Evolutionary conservation across 805 yeast species (phyloP), one percentile per base, ranked within the genome.

Genomic region (Sungouiella thailandica): DNA sequence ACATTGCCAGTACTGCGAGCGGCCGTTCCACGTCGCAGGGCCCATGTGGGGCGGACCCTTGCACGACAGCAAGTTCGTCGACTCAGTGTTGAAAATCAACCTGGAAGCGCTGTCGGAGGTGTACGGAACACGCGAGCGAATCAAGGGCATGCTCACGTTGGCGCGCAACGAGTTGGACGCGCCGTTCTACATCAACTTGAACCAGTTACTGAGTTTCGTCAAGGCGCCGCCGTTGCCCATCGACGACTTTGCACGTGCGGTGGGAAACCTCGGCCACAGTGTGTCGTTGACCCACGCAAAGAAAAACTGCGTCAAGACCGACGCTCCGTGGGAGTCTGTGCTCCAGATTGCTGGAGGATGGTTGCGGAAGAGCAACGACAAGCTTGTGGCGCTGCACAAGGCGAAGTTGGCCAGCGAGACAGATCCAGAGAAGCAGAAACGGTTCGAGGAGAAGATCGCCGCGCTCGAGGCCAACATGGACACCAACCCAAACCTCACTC

Each of bases 21-120:
- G 66, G 38, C 70, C 76, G 2, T 75, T 76, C 55, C 95, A 85
- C 53, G 55, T 93, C 23, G 88, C 90, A 6, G 99, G 99, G 4
- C 99, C 99, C 40, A 84, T 93, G 96, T 93, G 95, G 84, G 88
- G 79, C 8, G 95, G 88, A 0, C 66, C 72, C 5, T 58, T 93
- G 37, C 97, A 90, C 51, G 73, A 82, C 51, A 53, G 57, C 17
- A 76, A 71, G 13, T 93, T 90, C 49, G 67, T 90, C 27, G 67
- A 75, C 17, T 74, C 67, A 44, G 70, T 89, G 29, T 67, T 86
- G 35, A 65, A 69, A n/a, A 59, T 78, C 43, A 73, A 79, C 50
- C 51, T 57, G 17, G 61, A 52, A 2, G 70, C 78, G 15, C 77
- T 72, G 35, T 68, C 68, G 17, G 72, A 68, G 4, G 67, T 73